Base-by-base conservation (phyloP, 345 rosid species). In the Zanthoxylum bungeanum region DNA sequence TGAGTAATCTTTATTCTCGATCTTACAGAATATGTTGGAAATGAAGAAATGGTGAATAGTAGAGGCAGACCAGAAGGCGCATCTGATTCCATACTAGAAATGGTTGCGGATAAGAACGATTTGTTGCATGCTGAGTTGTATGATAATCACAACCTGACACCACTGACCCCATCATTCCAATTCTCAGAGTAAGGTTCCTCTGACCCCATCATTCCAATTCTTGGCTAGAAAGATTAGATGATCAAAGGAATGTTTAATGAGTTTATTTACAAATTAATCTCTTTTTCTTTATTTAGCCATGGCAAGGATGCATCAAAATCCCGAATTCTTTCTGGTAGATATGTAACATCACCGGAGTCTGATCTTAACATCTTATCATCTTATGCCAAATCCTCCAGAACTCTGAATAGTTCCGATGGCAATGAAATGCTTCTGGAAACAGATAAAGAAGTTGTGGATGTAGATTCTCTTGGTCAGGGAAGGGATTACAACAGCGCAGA, bases 91-190 rank as follows among this genome's bases (percentile, higher is more conserved):
- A 81, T 77, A 25, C 60, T 69, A 66, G 75, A 56, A 72, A 52
- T 51, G 51, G 67, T 71, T 58, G 75, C 72, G 16, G 50, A 74
- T 66, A 69, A 69, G 68, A 69, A 77, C 30, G 78, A 67, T 72
- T 11, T 66, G 34, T 63, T 72, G 39, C 57, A 31, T n/a, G n/a
- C n/a, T n/a, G n/a, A n/a, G n/a, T n/a, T n/a, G n/a, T n/a, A n/a
- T n/a, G n/a, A n/a, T n/a, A n/a, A n/a, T n/a, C n/a, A 58, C 39
- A 75, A 74, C 73, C 75, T 78, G 25, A 78, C 71, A 12, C 89
- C 85, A 28, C 21, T 67, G 56, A 85, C 90, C 9, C 87, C 93
- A 65, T 77, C 82, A 70, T 66, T 84, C 62, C 79, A 80, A 40
- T 76, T 56, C 67, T 79, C 85, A 44, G 78, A 78, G 91, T 86